A percentile compares a stretch with the other conserved stretches of the same genome.
These are phyloP conservation scores for Lactarius indigo DNA, from an alignment of 768 basidiomycete species.

Conservation along the genomic window DNA sequence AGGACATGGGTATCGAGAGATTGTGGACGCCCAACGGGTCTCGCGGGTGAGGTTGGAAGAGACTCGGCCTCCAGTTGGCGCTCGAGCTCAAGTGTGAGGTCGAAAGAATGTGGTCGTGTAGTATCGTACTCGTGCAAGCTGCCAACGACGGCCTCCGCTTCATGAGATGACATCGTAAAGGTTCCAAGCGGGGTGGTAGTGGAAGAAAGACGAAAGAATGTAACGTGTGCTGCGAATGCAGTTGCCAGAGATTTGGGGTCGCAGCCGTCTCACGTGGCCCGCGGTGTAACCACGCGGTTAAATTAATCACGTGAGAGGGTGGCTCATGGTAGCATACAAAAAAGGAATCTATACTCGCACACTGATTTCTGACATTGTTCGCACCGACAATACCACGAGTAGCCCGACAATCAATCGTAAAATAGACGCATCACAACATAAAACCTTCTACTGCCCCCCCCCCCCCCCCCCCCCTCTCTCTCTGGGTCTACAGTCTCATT, in stretches of 20 bases:
- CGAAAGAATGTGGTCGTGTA: slow-evolving; percentile 45
- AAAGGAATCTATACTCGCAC: not conserved
- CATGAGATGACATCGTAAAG: slow-evolving; percentile 33
- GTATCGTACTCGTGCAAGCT: slow-evolving; percentile 27
- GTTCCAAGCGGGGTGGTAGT: slow-evolving; percentile 3
- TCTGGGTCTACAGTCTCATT: slow-evolving; percentile 21
- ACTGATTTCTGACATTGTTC: not conserved
- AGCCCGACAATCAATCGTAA: slow-evolving; percentile 10
- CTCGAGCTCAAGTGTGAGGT: slow-evolving; percentile 77
- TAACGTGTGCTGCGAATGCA: not conserved
- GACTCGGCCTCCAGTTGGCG: slow-evolving; percentile 67
- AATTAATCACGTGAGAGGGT: not conserved
- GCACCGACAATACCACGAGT: not conserved
- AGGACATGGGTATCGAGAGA: slow-evolving; percentile 74
- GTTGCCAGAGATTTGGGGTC: not conserved
- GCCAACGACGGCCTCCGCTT: slow-evolving; percentile 24
- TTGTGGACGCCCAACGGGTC: slow-evolving; percentile 35
- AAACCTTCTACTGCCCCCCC: not conserved
- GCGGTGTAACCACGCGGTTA: not conserved
- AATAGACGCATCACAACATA: slow-evolving; percentile 17
- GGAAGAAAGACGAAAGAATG: not conserved
- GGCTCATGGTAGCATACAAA: too few species aligned
- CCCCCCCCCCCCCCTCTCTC: too few species aligned
- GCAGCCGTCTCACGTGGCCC: slow-evolving; percentile 11
- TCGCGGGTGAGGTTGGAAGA: slow-evolving; percentile 43